Evolutionary conservation across 129 eudicot species (phyloP).

Genomic region (Flaveria robusta): DNA sequence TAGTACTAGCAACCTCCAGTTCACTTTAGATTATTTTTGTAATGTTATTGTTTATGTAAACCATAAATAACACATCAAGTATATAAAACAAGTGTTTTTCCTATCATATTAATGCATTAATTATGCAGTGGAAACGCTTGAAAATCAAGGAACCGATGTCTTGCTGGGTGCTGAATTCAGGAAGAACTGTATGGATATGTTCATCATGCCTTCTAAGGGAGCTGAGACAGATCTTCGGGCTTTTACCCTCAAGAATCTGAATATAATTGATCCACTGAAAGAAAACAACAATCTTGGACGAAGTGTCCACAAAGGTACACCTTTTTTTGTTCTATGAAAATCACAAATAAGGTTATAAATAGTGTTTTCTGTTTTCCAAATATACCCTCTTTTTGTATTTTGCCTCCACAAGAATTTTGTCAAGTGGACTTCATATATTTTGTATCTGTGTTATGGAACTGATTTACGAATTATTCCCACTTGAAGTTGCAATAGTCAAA

Average conservation of each 20-base stretch:
- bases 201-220: slow-evolving; percentile 57
- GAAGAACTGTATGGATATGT: slow-evolving; percentile 66
- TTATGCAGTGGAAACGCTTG: slow-evolving; percentile 54
- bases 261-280: slow-evolving; percentile 87
- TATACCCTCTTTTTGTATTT: neutral
- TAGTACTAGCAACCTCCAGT: neutral
- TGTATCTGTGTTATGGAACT: neutral
- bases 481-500: neutral
- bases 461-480: neutral
- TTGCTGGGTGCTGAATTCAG: slow-evolving; percentile 64
- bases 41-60: neutral
- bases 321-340: neutral
- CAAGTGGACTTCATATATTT: neutral
- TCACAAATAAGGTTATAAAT: neutral
- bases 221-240: slow-evolving; percentile 48
- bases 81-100: neutral
- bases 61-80: neutral
- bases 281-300: slow-evolving; percentile 94
- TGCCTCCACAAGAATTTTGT: neutral
- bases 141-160: slow-evolving; percentile 30
- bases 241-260: slow-evolving; percentile 68
- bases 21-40: neutral
- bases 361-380: neutral
- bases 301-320: slow-evolving; percentile 79
- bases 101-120: neutral